Base-by-base conservation (phyloP, 2,329 filamentous ascomycete genomes). In the Cytospora mali region DNA sequence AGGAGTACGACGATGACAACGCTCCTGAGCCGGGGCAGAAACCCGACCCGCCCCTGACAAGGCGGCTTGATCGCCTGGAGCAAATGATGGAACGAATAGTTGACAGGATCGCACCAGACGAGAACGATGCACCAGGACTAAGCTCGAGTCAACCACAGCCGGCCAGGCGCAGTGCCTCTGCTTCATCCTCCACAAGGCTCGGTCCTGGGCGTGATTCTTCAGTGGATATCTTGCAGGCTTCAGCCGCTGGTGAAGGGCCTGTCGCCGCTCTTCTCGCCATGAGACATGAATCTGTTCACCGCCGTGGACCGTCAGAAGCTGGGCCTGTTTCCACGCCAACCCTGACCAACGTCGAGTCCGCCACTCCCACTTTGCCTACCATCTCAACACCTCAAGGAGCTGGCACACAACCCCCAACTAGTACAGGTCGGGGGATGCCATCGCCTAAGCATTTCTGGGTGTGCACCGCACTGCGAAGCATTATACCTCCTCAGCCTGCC, bases 31-130 rank as follows among this genome's bases (percentile, higher is more conserved):
- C 68, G 25, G 62, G 58, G 18, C 62, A 64, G 46, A 66, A 56
- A 55, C 70, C 76, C 2, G 79, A 81, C 63, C 72, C 73, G 46
- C 74, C 75, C 33, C 68, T 81, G 4, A 71, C 75, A 0, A 77
- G 80, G 65, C 75, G 80, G 2, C 72, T 83, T 4, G 76, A 74
- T 23, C 75, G 78, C 0, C 73, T 84, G 3, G 81, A 83, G 66
- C 72, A 74, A 28, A 73, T 83, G 66, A 78, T 83, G 71, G 76
- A 80, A 68, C 75, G 73, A 60, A 68, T 83, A 0, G 75, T 80
- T 55, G 74, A 78, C n/a, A 74, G 73, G 39, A 72, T 76, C 48
- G 66, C 74, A 54, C 70, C 71, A 2, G 66, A 71, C 21, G 53
- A 51, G 16, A 21, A 11, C 23, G 52, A 21, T 11, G 50, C 35